Conservation (phyloP, 805 yeast species). For the Brettanomyces nanus region DNA sequence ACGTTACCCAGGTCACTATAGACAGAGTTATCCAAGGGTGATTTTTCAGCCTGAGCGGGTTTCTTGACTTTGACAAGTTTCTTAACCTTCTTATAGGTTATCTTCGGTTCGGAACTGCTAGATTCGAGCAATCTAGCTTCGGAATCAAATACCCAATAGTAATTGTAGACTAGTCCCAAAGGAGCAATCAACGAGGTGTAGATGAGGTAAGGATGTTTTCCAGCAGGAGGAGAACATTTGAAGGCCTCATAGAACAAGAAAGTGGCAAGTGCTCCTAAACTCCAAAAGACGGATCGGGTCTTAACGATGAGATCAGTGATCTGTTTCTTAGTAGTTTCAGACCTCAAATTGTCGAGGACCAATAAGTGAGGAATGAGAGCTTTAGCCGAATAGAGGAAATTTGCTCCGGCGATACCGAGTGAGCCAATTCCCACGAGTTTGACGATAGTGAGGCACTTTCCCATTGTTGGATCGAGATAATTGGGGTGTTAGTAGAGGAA, state of each 20-base stretch:
- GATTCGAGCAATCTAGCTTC: conserved; percentile 22
- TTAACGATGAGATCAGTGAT: conserved; percentile 10
- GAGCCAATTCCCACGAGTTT: conserved; percentile 61
- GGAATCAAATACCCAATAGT: conserved; percentile 16
- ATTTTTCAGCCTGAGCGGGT: conserved; percentile 23
- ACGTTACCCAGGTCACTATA: conserved; percentile 33
- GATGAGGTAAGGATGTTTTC: conserved; percentile 66
- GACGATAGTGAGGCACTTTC: conserved; percentile 45
- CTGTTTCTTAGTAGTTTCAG: conserved; percentile 9
- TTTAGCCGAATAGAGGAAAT: conserved; percentile 27
- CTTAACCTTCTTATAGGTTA: conserved; percentile 12
- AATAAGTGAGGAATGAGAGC: conserved; percentile 16
- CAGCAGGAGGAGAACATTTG: conserved; percentile 42
- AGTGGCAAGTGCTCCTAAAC: conserved; percentile 41
- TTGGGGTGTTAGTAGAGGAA: no score
- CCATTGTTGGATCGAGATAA: conserved; percentile 34
- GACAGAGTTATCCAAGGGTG: conserved; percentile 38
- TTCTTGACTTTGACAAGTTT: conserved; percentile 18
- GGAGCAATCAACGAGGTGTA: conserved; percentile 56
- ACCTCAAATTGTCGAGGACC: conserved; percentile 6
- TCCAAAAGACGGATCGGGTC: conserved; percentile 21
- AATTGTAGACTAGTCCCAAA: conserved; percentile 27
- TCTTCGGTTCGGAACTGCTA: conserved; percentile 8
- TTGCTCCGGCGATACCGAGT: conserved; percentile 55
- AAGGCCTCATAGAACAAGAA: conserved; percentile 48